Evolutionary conservation across 805 yeast species (phyloP), one percentile per base, ranked within the genome.

Genomic region (Saccharomyces kudriavzevii): DNA sequence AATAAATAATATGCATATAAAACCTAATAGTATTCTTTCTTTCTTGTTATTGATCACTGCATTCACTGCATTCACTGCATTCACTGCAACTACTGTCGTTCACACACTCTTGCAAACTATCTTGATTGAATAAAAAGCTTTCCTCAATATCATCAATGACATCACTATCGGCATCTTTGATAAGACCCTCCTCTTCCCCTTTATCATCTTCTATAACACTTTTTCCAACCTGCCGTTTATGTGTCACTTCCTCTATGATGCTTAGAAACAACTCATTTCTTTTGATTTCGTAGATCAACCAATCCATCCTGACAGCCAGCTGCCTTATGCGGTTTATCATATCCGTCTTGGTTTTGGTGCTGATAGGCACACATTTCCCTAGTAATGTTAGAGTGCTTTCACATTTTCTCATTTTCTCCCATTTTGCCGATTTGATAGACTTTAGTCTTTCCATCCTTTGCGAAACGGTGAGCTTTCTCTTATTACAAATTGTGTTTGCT

Each of bases 261-360:
- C 67, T 67, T 14, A 70, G 57, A 62, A 77, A 78, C 26, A 75
- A 71, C 26, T 66, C 65, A 47, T 74, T 72, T 49, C 80, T 72
- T 52, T 77, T 73, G 13, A 76, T 67, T 54, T 84, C 86, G 54
- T 77, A 77, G 75, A 82, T 76, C 40, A 78, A 66, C 81, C 83
- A 79, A 55, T 82, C 84, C 47, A 83, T 64, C 56, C 78, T 76
- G 26, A 80, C 74, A n/a, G 77, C 73, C 55, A 81, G 64, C 54
- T 76, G 70, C 47, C 77, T 76, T 22, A 78, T 75, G 2, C 81
- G 73, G 27, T 70, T 66, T 11, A 72, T 64, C 22, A 85, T 56
- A 4, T 69, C 62, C 22, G 81, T 86, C 49, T 78, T 72, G 1
- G 88, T 81, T 51, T 76, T 78, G 2, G 70, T 67, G 30, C 74